Evolutionary conservation across 108 stramenopile species (phyloP).

Genomic region (Halocafeteria seosinensis): DNA sequence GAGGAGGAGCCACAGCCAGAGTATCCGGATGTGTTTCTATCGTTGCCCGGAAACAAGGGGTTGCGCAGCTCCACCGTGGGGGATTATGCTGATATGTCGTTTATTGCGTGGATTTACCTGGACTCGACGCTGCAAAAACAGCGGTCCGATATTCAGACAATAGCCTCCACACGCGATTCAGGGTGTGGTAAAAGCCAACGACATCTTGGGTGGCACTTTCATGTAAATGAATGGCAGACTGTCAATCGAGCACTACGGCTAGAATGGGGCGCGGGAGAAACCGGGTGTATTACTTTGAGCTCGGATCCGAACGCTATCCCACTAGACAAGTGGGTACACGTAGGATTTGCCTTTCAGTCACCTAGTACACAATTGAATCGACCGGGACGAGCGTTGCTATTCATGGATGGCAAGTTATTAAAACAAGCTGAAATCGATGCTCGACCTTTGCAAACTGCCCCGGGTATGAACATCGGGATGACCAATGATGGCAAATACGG

Average conservation of each 20-base stretch:
- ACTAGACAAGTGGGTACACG: neutral
- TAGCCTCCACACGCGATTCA: neutral
- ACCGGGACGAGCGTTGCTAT: neutral
- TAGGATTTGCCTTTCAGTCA: neutral
- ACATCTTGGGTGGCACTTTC: neutral
- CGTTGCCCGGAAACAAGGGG: no score
- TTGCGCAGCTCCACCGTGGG: neutral
- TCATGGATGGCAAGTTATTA: neutral
- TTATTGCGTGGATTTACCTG: neutral
- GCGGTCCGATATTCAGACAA: neutral
- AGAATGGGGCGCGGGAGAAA: neutral
- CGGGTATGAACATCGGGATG: neutral
- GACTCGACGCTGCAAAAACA: neutral
- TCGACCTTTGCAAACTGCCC: neutral
- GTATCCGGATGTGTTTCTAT: no score
- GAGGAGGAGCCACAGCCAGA: no score
- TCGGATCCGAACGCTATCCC: neutral
- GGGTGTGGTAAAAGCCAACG: neutral
- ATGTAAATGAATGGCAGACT: slow-evolving; percentile 1
- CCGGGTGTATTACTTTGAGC: neutral
- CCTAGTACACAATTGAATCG: no score
- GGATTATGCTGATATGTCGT: neutral
- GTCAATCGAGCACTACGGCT: neutral
- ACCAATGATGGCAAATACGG: neutral
- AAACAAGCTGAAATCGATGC: neutral